These are phyloP conservation scores for Pyrenophora graminea DNA, from an alignment of 2,329 filamentous ascomycete species.

Conservation along the genomic window DNA sequence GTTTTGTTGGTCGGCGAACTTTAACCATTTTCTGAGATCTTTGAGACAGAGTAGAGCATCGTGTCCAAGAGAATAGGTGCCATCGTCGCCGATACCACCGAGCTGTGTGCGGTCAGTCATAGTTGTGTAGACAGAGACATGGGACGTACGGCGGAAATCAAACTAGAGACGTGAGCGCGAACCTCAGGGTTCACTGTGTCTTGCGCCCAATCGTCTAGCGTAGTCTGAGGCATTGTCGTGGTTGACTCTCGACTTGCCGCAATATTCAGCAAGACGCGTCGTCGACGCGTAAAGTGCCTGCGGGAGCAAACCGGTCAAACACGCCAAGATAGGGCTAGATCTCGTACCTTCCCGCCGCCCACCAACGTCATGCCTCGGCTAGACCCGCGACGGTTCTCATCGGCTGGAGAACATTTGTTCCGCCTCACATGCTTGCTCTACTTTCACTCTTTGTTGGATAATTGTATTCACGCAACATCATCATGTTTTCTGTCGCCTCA, in stretches of 20 bases:
- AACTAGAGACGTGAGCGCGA: constrained; percentile 87
- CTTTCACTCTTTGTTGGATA: not conserved
- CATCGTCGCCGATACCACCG: constrained; percentile 81
- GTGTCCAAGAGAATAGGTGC: constrained; percentile 86
- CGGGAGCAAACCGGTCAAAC: constrained; percentile 28
- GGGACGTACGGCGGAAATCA: constrained; percentile 81
- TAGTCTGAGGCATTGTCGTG: constrained; percentile 44
- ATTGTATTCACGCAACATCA: not conserved
- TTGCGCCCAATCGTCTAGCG: constrained; percentile 52
- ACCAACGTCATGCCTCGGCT: constrained; percentile 30
- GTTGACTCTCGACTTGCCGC: constrained; percentile 26
- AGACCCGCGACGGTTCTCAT: constrained; percentile 28
- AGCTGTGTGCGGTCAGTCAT: constrained; percentile 61
- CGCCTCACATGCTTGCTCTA: constrained; percentile 23
- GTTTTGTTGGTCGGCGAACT: constrained; percentile 88
- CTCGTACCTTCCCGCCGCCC: constrained; percentile 5
- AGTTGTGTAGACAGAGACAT: not conserved
- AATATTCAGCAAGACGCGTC: constrained; percentile 32
- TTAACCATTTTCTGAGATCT: constrained; percentile 93
- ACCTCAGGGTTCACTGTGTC: constrained; percentile 81
- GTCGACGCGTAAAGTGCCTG: constrained; percentile 41
- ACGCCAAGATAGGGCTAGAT: constrained; percentile 24
- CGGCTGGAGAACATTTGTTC: constrained; percentile 18
- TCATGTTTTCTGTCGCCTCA: constrained; percentile 42
- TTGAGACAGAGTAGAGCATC: constrained; percentile 89